Conservation (phyloP, 2,329 filamentous ascomycete genomes). For the Colletotrichum aenigma region DNA sequence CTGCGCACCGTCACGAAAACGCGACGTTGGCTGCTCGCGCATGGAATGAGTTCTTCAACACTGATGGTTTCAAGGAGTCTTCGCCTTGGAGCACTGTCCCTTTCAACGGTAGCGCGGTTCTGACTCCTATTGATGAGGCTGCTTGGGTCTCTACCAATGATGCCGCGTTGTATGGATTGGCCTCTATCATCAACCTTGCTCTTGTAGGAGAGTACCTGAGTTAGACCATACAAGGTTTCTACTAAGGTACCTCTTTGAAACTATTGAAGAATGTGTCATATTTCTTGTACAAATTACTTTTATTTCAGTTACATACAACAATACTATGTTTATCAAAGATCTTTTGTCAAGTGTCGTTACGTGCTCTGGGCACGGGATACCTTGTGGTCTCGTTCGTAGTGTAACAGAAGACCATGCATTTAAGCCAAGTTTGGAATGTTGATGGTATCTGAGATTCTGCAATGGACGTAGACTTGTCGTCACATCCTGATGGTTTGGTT, state of each 20-base stretch:
- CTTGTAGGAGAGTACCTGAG: conserved; percentile 26
- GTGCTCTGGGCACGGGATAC: too few species aligned
- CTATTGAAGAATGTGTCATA: background rate
- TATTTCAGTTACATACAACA: background rate
- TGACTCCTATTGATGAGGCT: conserved; percentile 58
- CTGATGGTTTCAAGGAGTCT: conserved; percentile 45
- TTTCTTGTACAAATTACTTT: background rate
- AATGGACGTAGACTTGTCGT: background rate
- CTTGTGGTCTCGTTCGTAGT: too few species aligned
- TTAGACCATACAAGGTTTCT: background rate
- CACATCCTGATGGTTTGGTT: background rate
- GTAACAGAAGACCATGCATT: too few species aligned
- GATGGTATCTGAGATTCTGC: too few species aligned
- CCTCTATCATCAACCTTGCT: conserved; percentile 60
- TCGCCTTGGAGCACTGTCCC: conserved; percentile 39
- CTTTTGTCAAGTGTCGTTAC: background rate
- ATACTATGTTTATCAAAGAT: background rate
- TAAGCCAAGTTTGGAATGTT: too few species aligned
- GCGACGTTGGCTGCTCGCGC: conserved; percentile 52
- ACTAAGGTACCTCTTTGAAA: background rate
- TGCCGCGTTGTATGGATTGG: conserved; percentile 59
- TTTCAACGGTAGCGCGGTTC: conserved; percentile 46
- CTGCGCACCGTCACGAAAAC: conserved; percentile 47
- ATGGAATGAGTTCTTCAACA: conserved; percentile 57
- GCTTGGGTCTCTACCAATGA: conserved; percentile 63